A percentile compares a stretch with the other conserved stretches of the same genome.
Evolutionary conservation across 345 rosid genomes (phyloP).

Genomic region (Rhizophora mangle): DNA sequence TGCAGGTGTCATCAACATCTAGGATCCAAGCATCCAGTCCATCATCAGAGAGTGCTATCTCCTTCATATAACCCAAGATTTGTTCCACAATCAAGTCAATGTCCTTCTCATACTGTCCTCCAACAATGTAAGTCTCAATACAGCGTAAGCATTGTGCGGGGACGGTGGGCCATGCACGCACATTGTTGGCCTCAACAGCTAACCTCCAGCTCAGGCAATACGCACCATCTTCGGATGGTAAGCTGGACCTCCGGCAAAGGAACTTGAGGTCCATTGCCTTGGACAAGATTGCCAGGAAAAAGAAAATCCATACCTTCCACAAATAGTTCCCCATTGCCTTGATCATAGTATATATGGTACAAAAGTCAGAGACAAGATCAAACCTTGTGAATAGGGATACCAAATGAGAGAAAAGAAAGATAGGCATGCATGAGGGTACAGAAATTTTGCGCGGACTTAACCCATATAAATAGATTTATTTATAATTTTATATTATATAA

Average conservation of each 20-base stretch:
- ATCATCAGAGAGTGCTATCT: constrained; percentile 36
- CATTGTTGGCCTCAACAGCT: constrained; percentile 75
- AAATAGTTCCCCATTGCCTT: constrained; percentile 34
- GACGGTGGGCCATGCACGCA: constrained; percentile 67
- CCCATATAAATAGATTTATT: too few species aligned
- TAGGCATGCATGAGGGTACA: too few species aligned
- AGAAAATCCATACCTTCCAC: constrained; percentile 24
- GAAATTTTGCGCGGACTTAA: too few species aligned
- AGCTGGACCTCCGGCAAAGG: constrained; percentile 1
- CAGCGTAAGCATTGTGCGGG: constrained; percentile 55
- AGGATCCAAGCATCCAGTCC: constrained; percentile 88
- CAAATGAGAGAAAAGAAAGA: too few species aligned
- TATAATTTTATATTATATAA: too few species aligned
- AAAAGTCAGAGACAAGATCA: too few species aligned
- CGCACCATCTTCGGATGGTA: constrained; percentile 24
- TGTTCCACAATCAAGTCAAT: constrained; percentile 49
- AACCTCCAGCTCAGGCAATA: constrained; percentile 85
- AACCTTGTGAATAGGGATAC: too few species aligned
- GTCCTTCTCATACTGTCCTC: constrained; percentile 73
- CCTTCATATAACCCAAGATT: constrained; percentile 39
- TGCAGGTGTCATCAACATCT: constrained; percentile 89
- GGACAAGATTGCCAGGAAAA: constrained; percentile 34
- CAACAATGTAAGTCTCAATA: constrained; percentile 63
- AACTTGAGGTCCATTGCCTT: constrained; percentile 16
- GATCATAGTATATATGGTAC: constrained; percentile 8